Evolutionary conservation across 1,284 basidiomycete species (phyloP), one percentile per base, ranked within the genome.

Genomic region (Blastosporella zonata): DNA sequence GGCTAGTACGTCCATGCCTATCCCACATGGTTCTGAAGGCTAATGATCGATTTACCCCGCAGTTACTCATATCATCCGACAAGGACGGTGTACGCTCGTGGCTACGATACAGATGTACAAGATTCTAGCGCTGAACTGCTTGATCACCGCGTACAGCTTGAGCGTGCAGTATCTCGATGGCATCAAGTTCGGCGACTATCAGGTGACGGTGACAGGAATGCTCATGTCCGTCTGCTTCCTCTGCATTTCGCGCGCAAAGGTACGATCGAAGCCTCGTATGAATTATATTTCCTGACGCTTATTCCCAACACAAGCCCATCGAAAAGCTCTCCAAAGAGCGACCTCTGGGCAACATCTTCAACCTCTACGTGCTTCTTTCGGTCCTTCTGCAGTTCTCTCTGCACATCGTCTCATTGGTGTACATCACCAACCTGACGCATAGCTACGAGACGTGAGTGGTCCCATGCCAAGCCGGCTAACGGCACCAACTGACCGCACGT

Each of bases 101-200:
- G 94, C 94, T 1, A 97, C 94, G 1, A 90, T 95, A 50, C 95
- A 97, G 71, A 97, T 97, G 94, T 97, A 97, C 84, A 97, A 97
- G 75, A 97, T 97, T 58, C 76, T 97, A 31, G 94, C 94, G 2
- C 74, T 97, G 53, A 97, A 97, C 67, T 97, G 94, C 65, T 75
- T 97, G 34, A 97, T 97, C 66, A 96, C 93, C 2, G 94, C 94
- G 25, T 97, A 95, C 72, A 93, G 90, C 67, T 74, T 97, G 54
- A 93, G 90, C 59, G 95, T 97, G 20, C 93, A 96, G 67, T 97
- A 97, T 64, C 76, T 97, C 13, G 93, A 97, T 57, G 95, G 94
- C 21, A 96, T 97, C 78, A 97, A 97, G 69, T 97, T 93, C 67
- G 95, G 95, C 21, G 94, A 97, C 67, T 97, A 97, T 65, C 91